Percentiles rank a stretch among this genome's conserved stretches.
Evolutionary conservation across 2,329 filamentous ascomycete species (phyloP).

Genomic region (Botryotinia convoluta): DNA sequence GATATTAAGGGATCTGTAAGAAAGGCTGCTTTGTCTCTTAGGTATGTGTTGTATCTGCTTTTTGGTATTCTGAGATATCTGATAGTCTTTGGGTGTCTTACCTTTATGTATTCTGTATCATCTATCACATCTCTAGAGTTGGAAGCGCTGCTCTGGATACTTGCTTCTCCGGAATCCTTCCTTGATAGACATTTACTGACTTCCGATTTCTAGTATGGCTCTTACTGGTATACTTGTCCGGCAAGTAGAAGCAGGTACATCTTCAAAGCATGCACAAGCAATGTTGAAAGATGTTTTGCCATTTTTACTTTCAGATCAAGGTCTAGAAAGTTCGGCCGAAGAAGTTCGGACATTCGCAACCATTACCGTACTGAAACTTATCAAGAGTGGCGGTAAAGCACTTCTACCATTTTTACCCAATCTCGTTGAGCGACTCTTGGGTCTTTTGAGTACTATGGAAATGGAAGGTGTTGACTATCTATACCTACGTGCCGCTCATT

Average conservation of each 20-base stretch:
- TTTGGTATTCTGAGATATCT: background rate
- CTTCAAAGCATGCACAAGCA: constrained; percentile 65
- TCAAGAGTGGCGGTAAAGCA: constrained; percentile 81
- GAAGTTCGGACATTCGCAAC: constrained; percentile 84
- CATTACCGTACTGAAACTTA: constrained; percentile 80
- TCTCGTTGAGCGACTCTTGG: constrained; percentile 77
- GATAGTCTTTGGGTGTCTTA: too few species aligned
- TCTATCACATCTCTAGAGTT: background rate
- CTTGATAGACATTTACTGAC: background rate
- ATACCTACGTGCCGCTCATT: constrained; percentile 80
- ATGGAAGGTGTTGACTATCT: constrained; percentile 88
- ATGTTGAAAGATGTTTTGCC: constrained; percentile 88
- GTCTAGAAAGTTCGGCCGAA: constrained; percentile 82
- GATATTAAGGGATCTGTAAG: constrained; percentile 94
- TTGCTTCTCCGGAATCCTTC: background rate
- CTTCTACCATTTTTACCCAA: constrained; percentile 78
- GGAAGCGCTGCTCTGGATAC: background rate
- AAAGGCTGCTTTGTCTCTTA: constrained; percentile 70
- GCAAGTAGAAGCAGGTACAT: constrained; percentile 75
- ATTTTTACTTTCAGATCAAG: constrained; percentile 84
- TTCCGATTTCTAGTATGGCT: constrained; percentile 57
- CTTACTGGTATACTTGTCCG: constrained; percentile 83
- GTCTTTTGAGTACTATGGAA: constrained; percentile 82
- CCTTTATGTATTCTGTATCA: background rate
- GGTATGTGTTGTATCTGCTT: background rate